Evolutionary conservation across 2,329 filamentous ascomycete genomes (phyloP).

Genomic region (Aspergillus sp.): DNA sequence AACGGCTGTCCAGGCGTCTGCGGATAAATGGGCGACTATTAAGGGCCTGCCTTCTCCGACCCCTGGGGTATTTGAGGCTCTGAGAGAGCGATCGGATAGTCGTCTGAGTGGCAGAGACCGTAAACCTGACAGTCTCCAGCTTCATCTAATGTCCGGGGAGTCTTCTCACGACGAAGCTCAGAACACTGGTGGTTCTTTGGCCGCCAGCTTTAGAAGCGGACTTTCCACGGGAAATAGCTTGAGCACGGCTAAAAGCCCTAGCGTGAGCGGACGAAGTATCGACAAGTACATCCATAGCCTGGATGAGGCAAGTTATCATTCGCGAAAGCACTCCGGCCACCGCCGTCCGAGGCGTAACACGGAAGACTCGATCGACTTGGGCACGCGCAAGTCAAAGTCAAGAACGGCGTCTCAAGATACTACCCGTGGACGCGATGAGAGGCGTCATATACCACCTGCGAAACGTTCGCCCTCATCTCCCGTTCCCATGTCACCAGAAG

Average conservation of each 20-base stretch:
- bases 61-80: conserved; percentile 61
- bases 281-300: conserved; percentile 86
- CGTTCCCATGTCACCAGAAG: conserved; percentile 90
- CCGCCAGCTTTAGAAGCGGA: conserved; percentile 41
- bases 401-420: conserved; percentile 65
- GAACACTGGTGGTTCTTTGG: conserved; percentile 51
- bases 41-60: conserved; percentile 67
- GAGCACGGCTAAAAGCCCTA: conserved; percentile 54
- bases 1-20: conserved; percentile 67
- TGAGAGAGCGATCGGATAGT: conserved; percentile 60
- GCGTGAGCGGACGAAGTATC: conserved; percentile 64
- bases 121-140: conserved; percentile 73
- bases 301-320: conserved; percentile 70
- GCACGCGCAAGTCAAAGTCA: conserved; percentile 48
- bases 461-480: conserved; percentile 91
- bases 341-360: conserved; percentile 54
- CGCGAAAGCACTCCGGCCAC: conserved; percentile 49
- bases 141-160: conserved; percentile 58
- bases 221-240: conserved; percentile 47
- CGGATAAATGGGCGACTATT: conserved; percentile 57
- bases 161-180: conserved; percentile 51
- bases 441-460: conserved; percentile 68
- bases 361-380: conserved; percentile 46
- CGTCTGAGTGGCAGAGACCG: conserved; percentile 67
- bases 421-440: conserved; percentile 61